Evolutionary conservation across 1,139 yeast species (phyloP), one percentile per base, ranked within the genome.

Genomic region (Sugiyamaella castrensis): DNA sequence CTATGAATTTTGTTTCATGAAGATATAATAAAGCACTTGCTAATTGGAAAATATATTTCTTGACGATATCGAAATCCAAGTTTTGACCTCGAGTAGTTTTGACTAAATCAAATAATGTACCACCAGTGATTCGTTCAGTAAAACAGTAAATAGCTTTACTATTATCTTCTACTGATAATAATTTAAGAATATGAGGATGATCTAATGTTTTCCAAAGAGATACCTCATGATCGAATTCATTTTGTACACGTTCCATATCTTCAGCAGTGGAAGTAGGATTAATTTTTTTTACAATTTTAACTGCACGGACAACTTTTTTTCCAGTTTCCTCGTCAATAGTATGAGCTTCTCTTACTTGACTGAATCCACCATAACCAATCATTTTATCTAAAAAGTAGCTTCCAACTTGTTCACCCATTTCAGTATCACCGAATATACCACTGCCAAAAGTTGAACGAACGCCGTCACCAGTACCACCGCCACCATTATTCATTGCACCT

Each of bases 351-450:
- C 95, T 72, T n/a, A 91, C 85, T 31, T 85, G 79, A 2, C 96
- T 95, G 85, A 94, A 89, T 0, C 96, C 95, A 8, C 98, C 98
- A 62, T 79, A 80, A 0, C 96, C 96, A 55, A 89, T 82, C n/a
- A 84, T 77, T 57, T 80, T 81, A 0, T 95, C 96, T 19, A 70
- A 57, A 27, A 62, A 60, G 50, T 65, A 68, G 13, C 57, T 77
- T 54, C 63, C 75, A 2, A 80, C 78, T 44, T 69, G 63, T 28
- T 81, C 81, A 8, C 81, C 83, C 71, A 61, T 72, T 52, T 78
- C 82, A 2, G 74, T 73, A 54, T 55, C 48, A 13, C 43, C 43
- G 9, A 27, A 15, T 16, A 32, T 31, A 10, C 10, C 24, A 7
- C 28, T 27, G 15, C 10, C 13, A 11, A 24, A n/a, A 2, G 36